Base-by-base conservation (phyloP, 2,329 filamentous ascomycete genomes). In the Aspergillus amoenus region DNA sequence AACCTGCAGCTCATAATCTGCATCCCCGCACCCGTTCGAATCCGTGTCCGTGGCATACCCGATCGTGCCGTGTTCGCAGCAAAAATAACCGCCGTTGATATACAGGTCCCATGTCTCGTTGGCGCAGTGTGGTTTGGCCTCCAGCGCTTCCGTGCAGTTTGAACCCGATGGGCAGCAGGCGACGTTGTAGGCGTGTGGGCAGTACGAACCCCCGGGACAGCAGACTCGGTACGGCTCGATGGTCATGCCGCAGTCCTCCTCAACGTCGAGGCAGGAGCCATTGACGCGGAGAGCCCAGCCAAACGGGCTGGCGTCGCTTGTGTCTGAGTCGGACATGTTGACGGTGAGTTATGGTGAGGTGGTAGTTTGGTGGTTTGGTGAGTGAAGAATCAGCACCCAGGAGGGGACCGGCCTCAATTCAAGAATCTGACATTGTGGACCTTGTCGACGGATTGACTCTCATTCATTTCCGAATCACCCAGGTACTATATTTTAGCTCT, bases 101-200 rank as follows among this genome's bases (percentile, higher is more conserved):
- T 56, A 56, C 15, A 56, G 48, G 47, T 56, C 32, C 54, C 54
- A 56, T 7, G 54, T 56, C 6, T 24, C 5, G 15, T 56, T 56
- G 22, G 54, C 54, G 27, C 54, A 56, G 41, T 11, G 21, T 3
- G 54, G 54, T 5, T 27, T 21, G 15, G 47, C 32, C 34, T 51
- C 21, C 1, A 56, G 37, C 5, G 48, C 24, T 21, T 44, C 48
- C 21, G 54, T 52, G 42, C 48, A 52, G 21, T 56, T 52, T 1
- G 22, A 4, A 2, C 12, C 32, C 2, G 42, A 40, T 7, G 48
- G 55, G 13, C 48, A 57, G 32, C 48, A 52, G 15, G 43, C 55
- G 42, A 57, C 32, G 18, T 57, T 52, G 17, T 52, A 57, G 15
- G 55, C 55, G 15, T 41, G n/a, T 12, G 55, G 55, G 18, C 48